phyloP scores from a whole-genome alignment of 805 yeast species.

The Candida koratica region DNA sequence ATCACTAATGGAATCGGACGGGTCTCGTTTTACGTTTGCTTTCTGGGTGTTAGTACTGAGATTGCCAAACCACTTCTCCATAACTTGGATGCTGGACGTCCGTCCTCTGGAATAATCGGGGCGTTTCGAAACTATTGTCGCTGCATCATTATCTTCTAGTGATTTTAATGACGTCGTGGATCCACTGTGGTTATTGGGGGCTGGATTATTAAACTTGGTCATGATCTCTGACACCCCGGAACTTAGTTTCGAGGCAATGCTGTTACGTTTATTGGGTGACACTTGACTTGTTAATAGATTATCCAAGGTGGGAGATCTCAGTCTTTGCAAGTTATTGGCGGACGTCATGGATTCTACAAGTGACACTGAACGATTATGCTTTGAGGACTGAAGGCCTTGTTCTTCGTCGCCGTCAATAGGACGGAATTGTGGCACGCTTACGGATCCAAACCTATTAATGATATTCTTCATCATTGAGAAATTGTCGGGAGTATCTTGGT shows the following conservation, averaged over 20 bases:
- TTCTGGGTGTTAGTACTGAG: constrained; percentile 15
- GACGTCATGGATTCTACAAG: constrained; percentile 27
- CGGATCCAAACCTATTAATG: constrained; percentile 32
- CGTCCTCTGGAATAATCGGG: constrained; percentile 29
- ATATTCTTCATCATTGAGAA: constrained; percentile 31
- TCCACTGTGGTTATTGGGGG: constrained; percentile 9
- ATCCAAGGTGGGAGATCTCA: constrained; percentile 34
- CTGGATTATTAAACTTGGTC: constrained; percentile 31
- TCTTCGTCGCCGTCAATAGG: constrained; percentile 15
- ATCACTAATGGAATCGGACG: constrained; percentile 14
- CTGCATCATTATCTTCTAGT: constrained; percentile 20
- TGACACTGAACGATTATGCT: constrained; percentile 20
- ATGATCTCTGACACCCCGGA: constrained; percentile 41
- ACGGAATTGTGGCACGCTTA: constrained; percentile 24
- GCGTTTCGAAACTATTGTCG: constrained; percentile 14
- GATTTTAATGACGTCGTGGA: constrained; percentile 35
- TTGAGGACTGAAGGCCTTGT: constrained; percentile 9
- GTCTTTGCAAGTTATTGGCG: constrained; percentile 32
- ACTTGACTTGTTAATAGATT: constrained; percentile 12
- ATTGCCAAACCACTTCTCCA: constrained; percentile 43
- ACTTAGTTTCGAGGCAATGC: constrained; percentile 37
- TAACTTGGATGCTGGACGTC: constrained; percentile 38
- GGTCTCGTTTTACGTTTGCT: constrained; percentile 4
- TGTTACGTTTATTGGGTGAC: constrained; percentile 23
- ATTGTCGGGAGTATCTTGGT: constrained; percentile 15